phyloP scores from a whole-genome alignment of 163 green algal genomes.

The Prototheca cutis region DNA sequence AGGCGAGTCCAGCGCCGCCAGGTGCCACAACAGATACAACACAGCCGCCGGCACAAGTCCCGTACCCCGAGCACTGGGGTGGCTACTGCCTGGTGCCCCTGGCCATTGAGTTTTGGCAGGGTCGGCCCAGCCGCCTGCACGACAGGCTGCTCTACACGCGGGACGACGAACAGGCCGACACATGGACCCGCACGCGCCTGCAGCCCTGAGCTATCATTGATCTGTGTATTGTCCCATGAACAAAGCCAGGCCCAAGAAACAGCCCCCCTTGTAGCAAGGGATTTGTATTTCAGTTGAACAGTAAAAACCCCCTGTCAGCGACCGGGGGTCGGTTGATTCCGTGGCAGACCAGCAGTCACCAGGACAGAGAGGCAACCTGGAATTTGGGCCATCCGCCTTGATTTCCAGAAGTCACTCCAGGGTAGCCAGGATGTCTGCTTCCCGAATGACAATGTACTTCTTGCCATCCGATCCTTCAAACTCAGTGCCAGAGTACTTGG shows the following conservation, averaged over 20 bases:
- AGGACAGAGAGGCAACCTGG: not conserved
- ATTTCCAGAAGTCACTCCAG: too few relatives aligned
- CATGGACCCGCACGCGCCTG: not conserved
- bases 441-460: constrained; percentile 78
- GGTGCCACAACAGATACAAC: too few relatives aligned
- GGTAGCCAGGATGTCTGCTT: constrained; percentile 75
- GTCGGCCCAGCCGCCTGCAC: constrained; percentile 67
- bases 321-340: too few relatives aligned
- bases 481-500: constrained; percentile 80
- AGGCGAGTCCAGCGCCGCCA: too few relatives aligned
- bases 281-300: not conserved
- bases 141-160: constrained; percentile 60
- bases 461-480: constrained; percentile 63
- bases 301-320: too few relatives aligned
- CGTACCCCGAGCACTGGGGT: constrained; percentile 69
- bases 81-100: constrained; percentile 66
- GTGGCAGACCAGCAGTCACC: too few relatives aligned
- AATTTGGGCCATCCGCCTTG: not conserved
- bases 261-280: not conserved
- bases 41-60: constrained; percentile 49
- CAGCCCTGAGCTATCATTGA: not conserved
- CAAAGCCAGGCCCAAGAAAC: too few relatives aligned
- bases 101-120: constrained; percentile 84
- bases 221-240: too few relatives aligned
- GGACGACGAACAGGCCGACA: not conserved